Evolutionary conservation across 352 stramenopile species (phyloP).

Genomic region (Globisporangium nunn): DNA sequence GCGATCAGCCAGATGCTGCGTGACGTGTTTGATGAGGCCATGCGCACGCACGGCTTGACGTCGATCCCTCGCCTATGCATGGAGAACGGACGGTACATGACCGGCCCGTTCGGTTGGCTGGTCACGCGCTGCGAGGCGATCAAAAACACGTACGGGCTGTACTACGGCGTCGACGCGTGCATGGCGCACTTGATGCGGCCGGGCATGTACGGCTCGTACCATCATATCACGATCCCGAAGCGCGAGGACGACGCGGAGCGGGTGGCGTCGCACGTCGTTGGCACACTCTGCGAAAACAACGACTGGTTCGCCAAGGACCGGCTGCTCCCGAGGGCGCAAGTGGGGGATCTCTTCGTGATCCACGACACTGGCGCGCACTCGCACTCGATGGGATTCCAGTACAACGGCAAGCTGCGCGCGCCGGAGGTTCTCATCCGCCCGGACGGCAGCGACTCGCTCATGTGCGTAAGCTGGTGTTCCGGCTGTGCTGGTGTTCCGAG

Average conservation of each 20-base stretch:
- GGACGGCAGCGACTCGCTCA: constrained; percentile 52
- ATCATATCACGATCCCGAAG: constrained; percentile 79
- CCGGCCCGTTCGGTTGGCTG: constrained; percentile 81
- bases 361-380: constrained; percentile 86
- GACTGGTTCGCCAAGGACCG: constrained; percentile 90
- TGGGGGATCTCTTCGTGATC: constrained; percentile 88
- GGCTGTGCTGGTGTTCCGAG: background rate
- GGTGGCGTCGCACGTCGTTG: constrained; percentile 63
- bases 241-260: constrained; percentile 30
- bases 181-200: constrained; percentile 89
- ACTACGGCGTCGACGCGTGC: constrained; percentile 85
- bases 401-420: constrained; percentile 88
- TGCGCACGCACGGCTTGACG: constrained; percentile 53
- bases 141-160: constrained; percentile 79
- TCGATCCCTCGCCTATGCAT: constrained; percentile 72
- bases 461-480: constrained; percentile 28
- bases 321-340: constrained; percentile 48
- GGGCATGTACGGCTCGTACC: constrained; percentile 87
- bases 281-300: constrained; percentile 89
- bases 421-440: constrained; percentile 77
- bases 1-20: constrained; percentile 71
- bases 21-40: constrained; percentile 68
- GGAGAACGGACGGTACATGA: constrained; percentile 89
- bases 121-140: constrained; percentile 81
- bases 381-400: constrained; percentile 92